phyloP scores from a whole-genome alignment of 108 stramenopile species.

The Discostella stelligeroides region DNA sequence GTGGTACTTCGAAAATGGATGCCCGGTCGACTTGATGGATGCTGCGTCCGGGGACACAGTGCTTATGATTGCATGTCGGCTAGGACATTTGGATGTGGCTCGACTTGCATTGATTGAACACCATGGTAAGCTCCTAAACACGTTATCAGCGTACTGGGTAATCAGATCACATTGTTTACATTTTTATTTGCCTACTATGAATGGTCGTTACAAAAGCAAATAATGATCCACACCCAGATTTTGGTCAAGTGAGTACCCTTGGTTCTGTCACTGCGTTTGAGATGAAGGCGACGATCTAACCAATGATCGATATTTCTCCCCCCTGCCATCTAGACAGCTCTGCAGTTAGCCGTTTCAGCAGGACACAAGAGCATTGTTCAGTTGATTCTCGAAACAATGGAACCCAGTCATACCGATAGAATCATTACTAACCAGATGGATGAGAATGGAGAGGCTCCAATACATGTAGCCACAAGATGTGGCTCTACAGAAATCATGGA shows the following conservation, averaged over 20 bases:
- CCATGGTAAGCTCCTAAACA: constrained; percentile 8
- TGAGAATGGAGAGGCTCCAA: constrained; percentile 60
- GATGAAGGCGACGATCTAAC: background rate
- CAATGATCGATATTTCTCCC: background rate
- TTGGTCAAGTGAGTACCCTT: constrained; percentile 29
- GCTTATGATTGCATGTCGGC: constrained; percentile 63
- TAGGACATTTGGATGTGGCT: constrained; percentile 57
- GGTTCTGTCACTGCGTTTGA: background rate
- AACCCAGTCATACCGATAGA: constrained; percentile 45
- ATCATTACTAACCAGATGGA: constrained; percentile 68
- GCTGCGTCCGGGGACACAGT: constrained; percentile 56
- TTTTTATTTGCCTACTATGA: background rate
- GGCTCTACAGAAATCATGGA: constrained; percentile 49
- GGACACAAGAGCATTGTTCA: constrained; percentile 57
- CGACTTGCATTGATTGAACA: constrained; percentile 48
- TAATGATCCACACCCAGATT: constrained; percentile 78
- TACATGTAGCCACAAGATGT: constrained; percentile 61
- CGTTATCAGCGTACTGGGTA: background rate
- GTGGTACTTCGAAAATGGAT: constrained; percentile 39
- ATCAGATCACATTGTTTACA: background rate
- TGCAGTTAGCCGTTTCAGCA: constrained; percentile 59
- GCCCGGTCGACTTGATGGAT: constrained; percentile 41
- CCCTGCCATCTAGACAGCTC: constrained; percentile 14
- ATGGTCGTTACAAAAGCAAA: constrained; percentile 16
- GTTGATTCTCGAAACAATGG: constrained; percentile 58